phyloP scores from a whole-genome alignment of 345 rosid species.

The Fremontodendron californicum region DNA sequence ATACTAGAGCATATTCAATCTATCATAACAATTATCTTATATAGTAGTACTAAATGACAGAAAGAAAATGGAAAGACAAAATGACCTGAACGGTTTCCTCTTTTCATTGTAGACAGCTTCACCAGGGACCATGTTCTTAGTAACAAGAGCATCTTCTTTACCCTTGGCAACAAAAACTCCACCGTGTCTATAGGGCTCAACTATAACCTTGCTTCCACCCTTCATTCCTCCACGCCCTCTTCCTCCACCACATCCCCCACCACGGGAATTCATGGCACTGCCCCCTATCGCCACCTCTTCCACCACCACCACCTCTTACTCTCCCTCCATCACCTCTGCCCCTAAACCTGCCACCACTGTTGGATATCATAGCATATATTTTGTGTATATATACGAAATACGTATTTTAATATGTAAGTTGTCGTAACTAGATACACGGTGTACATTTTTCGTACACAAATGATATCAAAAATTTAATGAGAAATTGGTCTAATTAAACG shows the following conservation, averaged over 20 bases:
- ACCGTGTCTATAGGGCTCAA: conserved; percentile 85
- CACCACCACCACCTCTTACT: conserved; percentile 40
- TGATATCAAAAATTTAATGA: no score
- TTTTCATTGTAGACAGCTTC: conserved; percentile 94
- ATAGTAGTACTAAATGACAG: neutral
- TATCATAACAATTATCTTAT: neutral
- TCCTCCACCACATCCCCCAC: conserved; percentile 37
- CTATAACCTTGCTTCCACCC: conserved; percentile 79
- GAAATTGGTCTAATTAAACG: no score
- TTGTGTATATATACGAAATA: no score
- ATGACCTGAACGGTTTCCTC: conserved; percentile 80
- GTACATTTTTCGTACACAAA: no score
- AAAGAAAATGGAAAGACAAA: neutral
- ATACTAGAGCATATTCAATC: conserved; percentile 3
- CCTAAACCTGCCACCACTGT: conserved; percentile 34
- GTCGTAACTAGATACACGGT: no score
- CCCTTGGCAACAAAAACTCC: conserved; percentile 91
- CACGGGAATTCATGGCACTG: conserved; percentile 35
- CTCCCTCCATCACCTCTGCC: conserved; percentile 32
- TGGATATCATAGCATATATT: no score
- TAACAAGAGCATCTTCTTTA: conserved; percentile 87
- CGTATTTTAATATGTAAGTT: no score
- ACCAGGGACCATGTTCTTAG: conserved; percentile 85
- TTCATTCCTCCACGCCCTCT: conserved; percentile 68
- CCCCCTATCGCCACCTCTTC: conserved; percentile 38